These are phyloP conservation scores for Bacidia gigantensis DNA, from an alignment of 495 filamentous ascomycete species.

Conservation along the genomic window DNA sequence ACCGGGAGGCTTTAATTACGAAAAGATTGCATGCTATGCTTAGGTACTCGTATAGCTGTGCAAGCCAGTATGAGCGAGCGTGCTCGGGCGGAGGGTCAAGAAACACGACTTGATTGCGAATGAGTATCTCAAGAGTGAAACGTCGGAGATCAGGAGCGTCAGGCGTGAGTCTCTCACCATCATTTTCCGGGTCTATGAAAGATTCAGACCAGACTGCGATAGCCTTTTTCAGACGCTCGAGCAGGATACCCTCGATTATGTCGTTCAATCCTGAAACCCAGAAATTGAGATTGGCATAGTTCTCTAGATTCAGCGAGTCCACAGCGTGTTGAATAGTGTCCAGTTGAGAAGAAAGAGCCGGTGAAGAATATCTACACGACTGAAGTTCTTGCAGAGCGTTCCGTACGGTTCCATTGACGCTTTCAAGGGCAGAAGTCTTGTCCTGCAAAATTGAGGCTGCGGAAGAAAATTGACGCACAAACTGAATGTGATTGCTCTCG, in stretches of 20 bases:
- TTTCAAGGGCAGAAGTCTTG: slow-evolving; percentile 64
- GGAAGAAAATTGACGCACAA: slow-evolving; percentile 80
- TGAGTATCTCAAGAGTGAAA: slow-evolving; percentile 80
- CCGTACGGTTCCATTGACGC: slow-evolving; percentile 70
- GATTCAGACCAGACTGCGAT: slow-evolving; percentile 71
- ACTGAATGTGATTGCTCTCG: slow-evolving; percentile 90
- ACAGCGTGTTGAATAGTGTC: slow-evolving; percentile 76
- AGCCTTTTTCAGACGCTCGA: slow-evolving; percentile 62
- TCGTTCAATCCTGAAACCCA: slow-evolving; percentile 83
- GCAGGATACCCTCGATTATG: slow-evolving; percentile 64
- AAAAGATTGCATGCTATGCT: slow-evolving; percentile 82
- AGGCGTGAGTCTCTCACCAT: slow-evolving; percentile 25
- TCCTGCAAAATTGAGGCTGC: slow-evolving; percentile 72
- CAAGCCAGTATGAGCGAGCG: slow-evolving; percentile 86
- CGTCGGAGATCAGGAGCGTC: slow-evolving; percentile 40
- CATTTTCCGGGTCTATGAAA: slow-evolving; percentile 50
- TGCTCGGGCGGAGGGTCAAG: slow-evolving; percentile 86
- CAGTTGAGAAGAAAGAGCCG: slow-evolving; percentile 64
- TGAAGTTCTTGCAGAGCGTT: slow-evolving; percentile 72
- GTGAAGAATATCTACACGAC: slow-evolving; percentile 64
- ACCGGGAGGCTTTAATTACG: slow-evolving; percentile 86
- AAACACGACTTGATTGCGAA: slow-evolving; percentile 92
- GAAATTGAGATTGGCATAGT: slow-evolving; percentile 75
- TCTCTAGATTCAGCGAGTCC: slow-evolving; percentile 89
- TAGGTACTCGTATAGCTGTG: slow-evolving; percentile 84